Evolutionary conservation across 768 basidiomycete species (phyloP).

Genomic region (Fistulinella prunicolor): DNA sequence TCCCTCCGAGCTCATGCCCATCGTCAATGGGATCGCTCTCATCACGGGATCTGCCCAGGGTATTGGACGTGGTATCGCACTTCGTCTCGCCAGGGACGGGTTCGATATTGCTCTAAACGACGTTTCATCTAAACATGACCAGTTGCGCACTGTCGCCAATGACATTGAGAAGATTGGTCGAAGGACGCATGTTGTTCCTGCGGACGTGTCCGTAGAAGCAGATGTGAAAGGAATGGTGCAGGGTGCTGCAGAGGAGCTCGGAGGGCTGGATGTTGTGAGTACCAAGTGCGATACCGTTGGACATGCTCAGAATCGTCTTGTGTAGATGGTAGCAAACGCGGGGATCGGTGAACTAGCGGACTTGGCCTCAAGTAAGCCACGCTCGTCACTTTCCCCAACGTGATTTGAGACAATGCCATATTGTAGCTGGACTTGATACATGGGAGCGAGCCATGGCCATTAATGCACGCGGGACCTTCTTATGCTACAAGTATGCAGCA

Average conservation of each 20-base stretch:
- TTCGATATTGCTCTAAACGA: neutral
- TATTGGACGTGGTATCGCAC: neutral
- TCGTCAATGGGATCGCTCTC: neutral
- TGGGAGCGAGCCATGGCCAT: neutral
- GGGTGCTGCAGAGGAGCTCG: neutral
- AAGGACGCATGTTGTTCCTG: neutral
- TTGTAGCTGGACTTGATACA: neutral
- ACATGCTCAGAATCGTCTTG: too few relatives aligned
- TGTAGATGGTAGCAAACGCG: constrained; percentile 20
- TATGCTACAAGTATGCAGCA: neutral
- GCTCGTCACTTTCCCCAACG: neutral
- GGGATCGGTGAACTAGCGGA: neutral
- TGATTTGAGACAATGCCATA: neutral
- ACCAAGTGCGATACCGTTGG: neutral
- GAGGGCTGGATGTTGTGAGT: neutral
- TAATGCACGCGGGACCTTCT: neutral
- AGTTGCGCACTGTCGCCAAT: neutral
- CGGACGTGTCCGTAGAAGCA: neutral
- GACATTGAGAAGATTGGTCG: neutral
- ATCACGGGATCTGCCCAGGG: neutral
- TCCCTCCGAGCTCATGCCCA: neutral
- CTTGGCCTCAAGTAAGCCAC: constrained; percentile 1
- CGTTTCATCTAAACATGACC: neutral
- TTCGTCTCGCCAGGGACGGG: neutral
- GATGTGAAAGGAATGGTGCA: neutral